Base-by-base conservation (phyloP, 345 rosid genomes). In the Eutrema heterophyllum region DNA sequence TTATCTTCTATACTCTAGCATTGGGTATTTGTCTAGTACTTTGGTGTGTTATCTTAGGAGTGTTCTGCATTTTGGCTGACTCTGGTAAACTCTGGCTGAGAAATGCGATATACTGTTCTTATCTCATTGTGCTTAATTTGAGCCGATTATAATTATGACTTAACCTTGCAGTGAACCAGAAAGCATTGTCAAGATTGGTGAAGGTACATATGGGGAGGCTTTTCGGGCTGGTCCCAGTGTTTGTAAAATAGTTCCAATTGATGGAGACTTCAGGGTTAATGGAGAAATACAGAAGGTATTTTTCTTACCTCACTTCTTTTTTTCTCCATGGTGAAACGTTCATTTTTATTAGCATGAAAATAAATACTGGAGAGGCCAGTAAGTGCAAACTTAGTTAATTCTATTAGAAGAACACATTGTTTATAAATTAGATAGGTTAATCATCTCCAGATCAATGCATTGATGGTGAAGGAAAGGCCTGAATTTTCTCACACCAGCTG, bases 131-230 rank as follows among this genome's bases (percentile, higher is more conserved):
- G 53, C 40, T 30, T 55, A 39, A 38, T 11, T 38, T 63, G 45
- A 61, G 18, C 77, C 78, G 15, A 68, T 54, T 53, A 71, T 56
- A 80, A 14, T 65, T 18, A 51, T 51, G 36, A 40, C 35, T 38
- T 18, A 56, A 39, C 13, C 46, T 57, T 71, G 36, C 87, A 95
- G 98, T 86, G 84, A 82, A 56, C 92, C 92, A 21, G 71, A 85
- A 75, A 75, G 72, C 79, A 86, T 95, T 72, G 70, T 67, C 71
- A 95, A 95, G 86, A 77, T 95, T 73, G 99, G 99, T 53, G 99
- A 95, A 85, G 99, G 99, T 63, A 95, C 98, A 46, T 95, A 76
- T 74, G 99, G 99, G 73, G 99, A 95, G 81, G 99, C 96, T 75
- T 92, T 90, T 68, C 79, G 74, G 61, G 91, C 88, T 51, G 99